phyloP scores from a whole-genome alignment of 352 stramenopile genomes.

The Phytophthora fragariae region DNA sequence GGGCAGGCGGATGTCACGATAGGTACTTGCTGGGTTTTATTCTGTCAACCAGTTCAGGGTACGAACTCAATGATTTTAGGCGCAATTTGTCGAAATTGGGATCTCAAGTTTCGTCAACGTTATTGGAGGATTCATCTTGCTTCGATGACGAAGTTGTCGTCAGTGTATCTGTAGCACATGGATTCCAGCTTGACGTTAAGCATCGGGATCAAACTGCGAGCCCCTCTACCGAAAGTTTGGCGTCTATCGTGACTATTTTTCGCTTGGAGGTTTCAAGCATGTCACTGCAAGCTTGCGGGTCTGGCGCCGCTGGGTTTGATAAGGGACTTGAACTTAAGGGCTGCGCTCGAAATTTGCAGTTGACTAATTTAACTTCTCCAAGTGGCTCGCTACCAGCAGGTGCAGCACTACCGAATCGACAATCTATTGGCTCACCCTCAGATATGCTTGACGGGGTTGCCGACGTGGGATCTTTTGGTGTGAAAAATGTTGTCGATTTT shows the following conservation, averaged over 20 bases:
- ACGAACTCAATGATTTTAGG: conserved; percentile 60
- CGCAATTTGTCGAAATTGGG: conserved; percentile 64
- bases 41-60: conserved; percentile 69
- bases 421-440: conserved; percentile 74
- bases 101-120: conserved; percentile 38
- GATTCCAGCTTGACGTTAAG: conserved; percentile 50
- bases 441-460: conserved; percentile 45
- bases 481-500: conserved; percentile 82
- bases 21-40: conserved; percentile 70
- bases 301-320: conserved; percentile 18
- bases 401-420: conserved; percentile 63
- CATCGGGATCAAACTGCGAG: conserved; percentile 44
- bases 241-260: conserved; percentile 37
- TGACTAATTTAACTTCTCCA: conserved; percentile 71
- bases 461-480: conserved; percentile 55
- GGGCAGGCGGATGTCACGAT: conserved; percentile 49
- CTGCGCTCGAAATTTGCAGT: conserved; percentile 71
- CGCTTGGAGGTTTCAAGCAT: conserved; percentile 44
- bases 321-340: conserved; percentile 60
- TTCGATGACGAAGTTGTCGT: conserved; percentile 38
- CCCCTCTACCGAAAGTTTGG: conserved; percentile 14
- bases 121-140: conserved; percentile 38
- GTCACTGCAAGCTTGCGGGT: conserved; percentile 38
- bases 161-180: conserved; percentile 38
- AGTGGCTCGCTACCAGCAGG: conserved; percentile 38